phyloP scores from a whole-genome alignment of 2,329 filamentous ascomycete genomes.

The Monosporascus sp. region DNA sequence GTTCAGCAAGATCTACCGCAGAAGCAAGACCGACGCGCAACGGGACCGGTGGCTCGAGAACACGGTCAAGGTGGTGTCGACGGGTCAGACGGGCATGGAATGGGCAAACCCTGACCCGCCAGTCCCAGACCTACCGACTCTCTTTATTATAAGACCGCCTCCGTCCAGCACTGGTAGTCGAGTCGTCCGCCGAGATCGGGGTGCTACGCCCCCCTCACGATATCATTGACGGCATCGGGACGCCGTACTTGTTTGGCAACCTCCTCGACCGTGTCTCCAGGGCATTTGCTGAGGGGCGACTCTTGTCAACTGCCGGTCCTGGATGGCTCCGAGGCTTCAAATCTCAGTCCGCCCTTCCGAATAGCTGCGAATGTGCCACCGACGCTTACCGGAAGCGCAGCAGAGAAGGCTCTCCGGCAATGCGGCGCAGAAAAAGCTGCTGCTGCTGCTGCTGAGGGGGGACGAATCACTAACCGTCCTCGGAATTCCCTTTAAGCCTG shows the following conservation, averaged over 20 bases:
- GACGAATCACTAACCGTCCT: not conserved
- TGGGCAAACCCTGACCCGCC: conserved; percentile 33
- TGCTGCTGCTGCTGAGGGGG: not conserved
- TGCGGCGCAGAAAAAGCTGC: not conserved
- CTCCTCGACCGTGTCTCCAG: conserved; percentile 17
- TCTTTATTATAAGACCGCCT: conserved; percentile 16
- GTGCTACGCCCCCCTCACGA: conserved; percentile 34
- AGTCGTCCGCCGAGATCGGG: conserved; percentile 21
- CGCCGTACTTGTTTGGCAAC: conserved; percentile 30
- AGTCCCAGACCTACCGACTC: conserved; percentile 24
- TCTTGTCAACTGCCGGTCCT: not conserved
- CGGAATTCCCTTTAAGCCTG: not conserved
- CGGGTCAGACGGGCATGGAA: conserved; percentile 20
- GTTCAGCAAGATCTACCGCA: not conserved
- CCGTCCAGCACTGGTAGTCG: too few species aligned
- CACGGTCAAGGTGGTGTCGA: conserved; percentile 24
- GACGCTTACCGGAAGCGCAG: not conserved
- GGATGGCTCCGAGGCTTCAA: not conserved
- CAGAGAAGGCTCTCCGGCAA: not conserved
- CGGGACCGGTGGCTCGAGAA: conserved; percentile 22
- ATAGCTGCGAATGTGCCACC: not conserved
- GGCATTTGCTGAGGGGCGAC: not conserved
- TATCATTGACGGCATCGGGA: conserved; percentile 36
- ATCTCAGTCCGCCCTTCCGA: not conserved
- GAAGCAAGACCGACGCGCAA: conserved; percentile 1